Base-by-base conservation (phyloP, 768 basidiomycete species). In the Favolaschia claudopus region DNA sequence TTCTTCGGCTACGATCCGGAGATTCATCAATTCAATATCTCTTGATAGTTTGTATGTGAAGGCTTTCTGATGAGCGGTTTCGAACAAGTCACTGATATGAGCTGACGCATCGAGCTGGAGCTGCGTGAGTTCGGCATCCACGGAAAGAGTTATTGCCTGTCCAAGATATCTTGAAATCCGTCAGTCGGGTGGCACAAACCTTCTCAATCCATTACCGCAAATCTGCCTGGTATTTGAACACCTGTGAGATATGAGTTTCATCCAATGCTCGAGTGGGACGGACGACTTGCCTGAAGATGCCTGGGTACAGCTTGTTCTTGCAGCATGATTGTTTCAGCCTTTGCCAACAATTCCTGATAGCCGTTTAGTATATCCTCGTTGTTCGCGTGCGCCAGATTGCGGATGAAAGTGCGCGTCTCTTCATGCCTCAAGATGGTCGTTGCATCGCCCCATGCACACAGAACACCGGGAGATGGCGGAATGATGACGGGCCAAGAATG, bases 371-470 rank as follows among this genome's bases (percentile, higher is more conserved):
- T 63, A 3, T 54, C 57, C 34, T 42, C 33, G 29, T 17, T 57
- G 24, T 8, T 50, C 5, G 36, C 50, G 15, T 57, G 44, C 8
- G 38, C 36, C 31, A 59, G 52, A 19, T 55, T 59, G 2, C 60
- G 53, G 22, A 61, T 51, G 19, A 55, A 53, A 3, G 63, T 62
- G 17, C 50, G 58, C 14, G 63, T 46, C 17, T 52, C 47, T 38
- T 67, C 63, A 28, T 62, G 60, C 9, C 66, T 32, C 22, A 67
- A 29, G 10, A 24, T 24, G 4, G 66, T 67, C 19, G 55, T 62
- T 4, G 60, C 63, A 34, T 58, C 63, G 29, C 63, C 65, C 29
- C 54, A 58, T 14, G 63, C 60, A 36, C 66, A 62, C 31, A 65
- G 51, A 37, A 65, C 63, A 25, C 62, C 62, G 1, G 62, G 62